Evolutionary conservation across 2,329 filamentous ascomycete genomes (phyloP), one percentile per base, ranked within the genome.

Genomic region (Orbilia oligospora): DNA sequence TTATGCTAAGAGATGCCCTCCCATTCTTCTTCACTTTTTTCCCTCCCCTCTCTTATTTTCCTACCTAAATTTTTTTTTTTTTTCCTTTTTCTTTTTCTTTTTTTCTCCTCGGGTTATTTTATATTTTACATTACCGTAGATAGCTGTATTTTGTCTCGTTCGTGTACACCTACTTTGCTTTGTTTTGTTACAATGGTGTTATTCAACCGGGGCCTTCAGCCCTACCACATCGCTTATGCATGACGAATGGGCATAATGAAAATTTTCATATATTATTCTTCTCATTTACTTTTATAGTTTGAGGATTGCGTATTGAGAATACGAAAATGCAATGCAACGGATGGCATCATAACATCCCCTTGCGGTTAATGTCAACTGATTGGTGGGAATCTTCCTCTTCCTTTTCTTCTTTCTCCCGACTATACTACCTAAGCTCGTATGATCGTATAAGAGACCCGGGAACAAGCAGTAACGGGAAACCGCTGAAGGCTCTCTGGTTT

Each of bases 141-240:
- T 20, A 61, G 12, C 14, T 24, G 30, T 41, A 24, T 61, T 61
- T 8, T 36, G 18, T 12, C 1, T 6, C 36, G 24, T 44, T 61
- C 14, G 33, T 58, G 53, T 41, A 55, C 53, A n/a, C 53, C 38
- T 27, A 61, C 20, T 44, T 44, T 61, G 20, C 18, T 61, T 44
- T 44, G 33, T 44, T 61, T 9, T 61, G 38, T 14, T 38, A 2
- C 36, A 33, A n/a, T 61, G 36, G 56, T 44, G 33, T 61, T 44
- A 20, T 18, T 44, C 56, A 61, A 20, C 18, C 16, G 24, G 44
- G 30, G 53, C n/a, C 27, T 27, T 61, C 56, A 61, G 56, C 53
- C 53, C 53, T 58, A 58, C 30, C n/a, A 38, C 22, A 36, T 58
- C 53, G 53, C 56, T 61, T 61, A 44, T 61, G 56, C 56, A 61